Conservation (phyloP, 2,329 filamentous ascomycete genomes). For the Paecilomyces sp. region DNA sequence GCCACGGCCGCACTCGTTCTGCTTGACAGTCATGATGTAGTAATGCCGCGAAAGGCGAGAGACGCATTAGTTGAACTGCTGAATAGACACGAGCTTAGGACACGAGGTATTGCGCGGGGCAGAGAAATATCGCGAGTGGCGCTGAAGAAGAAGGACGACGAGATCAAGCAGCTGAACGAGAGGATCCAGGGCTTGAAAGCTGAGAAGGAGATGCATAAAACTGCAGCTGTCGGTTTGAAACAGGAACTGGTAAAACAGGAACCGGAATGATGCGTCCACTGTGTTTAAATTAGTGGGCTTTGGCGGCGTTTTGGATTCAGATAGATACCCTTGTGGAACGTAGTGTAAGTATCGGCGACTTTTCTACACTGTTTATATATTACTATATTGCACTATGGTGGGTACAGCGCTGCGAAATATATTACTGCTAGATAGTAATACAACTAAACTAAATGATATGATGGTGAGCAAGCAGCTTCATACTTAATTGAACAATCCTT, state of each 20-base stretch:
- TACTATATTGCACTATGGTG: neutral
- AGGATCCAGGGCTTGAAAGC: constrained; percentile 53
- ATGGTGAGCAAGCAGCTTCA: neutral
- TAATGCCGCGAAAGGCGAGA: constrained; percentile 24
- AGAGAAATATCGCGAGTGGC: constrained; percentile 59
- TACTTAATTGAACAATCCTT: neutral
- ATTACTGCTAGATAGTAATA: too few relatives aligned
- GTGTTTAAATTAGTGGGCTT: neutral
- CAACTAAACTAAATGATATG: too few relatives aligned
- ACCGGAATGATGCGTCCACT: neutral
- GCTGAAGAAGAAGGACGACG: constrained; percentile 57
- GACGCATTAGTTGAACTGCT: constrained; percentile 39
- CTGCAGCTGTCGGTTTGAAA: constrained; percentile 34
- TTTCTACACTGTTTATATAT: neutral
- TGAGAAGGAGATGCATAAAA: constrained; percentile 48
- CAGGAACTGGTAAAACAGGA: constrained; percentile 14
- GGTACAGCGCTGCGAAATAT: too few relatives aligned
- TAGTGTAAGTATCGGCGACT: neutral
- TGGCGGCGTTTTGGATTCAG: neutral
- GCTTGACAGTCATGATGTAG: constrained; percentile 26
- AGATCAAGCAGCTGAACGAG: constrained; percentile 59
- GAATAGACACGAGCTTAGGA: constrained; percentile 49
- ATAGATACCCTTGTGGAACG: neutral
- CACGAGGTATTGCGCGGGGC: constrained; percentile 56
- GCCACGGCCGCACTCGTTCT: constrained; percentile 21